Conservation (phyloP, 2,329 filamentous ascomycete species). For the Pyricularia pennisetigena region DNA sequence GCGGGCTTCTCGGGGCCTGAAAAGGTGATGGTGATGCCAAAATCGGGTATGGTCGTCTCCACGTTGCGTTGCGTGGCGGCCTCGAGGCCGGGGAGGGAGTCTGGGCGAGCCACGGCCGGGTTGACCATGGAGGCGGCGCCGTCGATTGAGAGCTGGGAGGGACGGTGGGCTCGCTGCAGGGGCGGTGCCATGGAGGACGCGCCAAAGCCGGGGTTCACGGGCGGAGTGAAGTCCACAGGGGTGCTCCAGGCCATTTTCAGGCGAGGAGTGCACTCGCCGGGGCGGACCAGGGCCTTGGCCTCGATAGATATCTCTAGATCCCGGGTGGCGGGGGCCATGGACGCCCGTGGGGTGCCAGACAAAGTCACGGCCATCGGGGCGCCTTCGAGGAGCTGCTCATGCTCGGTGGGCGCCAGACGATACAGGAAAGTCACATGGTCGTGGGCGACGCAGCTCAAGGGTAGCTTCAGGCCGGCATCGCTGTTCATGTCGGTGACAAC, state of each 20-base stretch:
- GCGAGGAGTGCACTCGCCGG: conserved; percentile 47
- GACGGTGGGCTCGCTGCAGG: conserved; percentile 52
- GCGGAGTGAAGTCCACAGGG: conserved; percentile 57
- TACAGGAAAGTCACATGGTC: conserved; percentile 72
- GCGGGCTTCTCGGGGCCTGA: conserved; percentile 47
- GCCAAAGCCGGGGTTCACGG: conserved; percentile 54
- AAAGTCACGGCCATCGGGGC: conserved; percentile 21
- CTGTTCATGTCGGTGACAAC: conserved; percentile 47
- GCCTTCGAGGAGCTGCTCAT: conserved; percentile 30
- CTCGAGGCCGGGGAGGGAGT: conserved; percentile 50
- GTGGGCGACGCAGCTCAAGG: conserved; percentile 54
- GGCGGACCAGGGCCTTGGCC: conserved; percentile 46
- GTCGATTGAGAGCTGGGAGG: conserved; percentile 54
- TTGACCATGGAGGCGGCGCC: conserved; percentile 46
- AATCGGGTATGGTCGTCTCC: conserved; percentile 42
- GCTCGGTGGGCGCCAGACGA: conserved; percentile 44
- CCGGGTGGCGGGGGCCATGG: conserved; percentile 15
- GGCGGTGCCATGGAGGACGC: conserved; percentile 37
- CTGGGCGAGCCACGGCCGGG: conserved; percentile 46
- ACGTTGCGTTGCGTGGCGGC: conserved; percentile 32
- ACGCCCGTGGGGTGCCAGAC: conserved; percentile 8
- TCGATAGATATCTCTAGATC: conserved; percentile 51
- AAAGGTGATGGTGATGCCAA: conserved; percentile 70
- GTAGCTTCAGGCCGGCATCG: conserved; percentile 38
- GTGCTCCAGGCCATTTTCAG: conserved; percentile 61